These are phyloP conservation scores for Suhomyces coccinellae DNA, from an alignment of 1,139 yeast species.

Conservation along the genomic window DNA sequence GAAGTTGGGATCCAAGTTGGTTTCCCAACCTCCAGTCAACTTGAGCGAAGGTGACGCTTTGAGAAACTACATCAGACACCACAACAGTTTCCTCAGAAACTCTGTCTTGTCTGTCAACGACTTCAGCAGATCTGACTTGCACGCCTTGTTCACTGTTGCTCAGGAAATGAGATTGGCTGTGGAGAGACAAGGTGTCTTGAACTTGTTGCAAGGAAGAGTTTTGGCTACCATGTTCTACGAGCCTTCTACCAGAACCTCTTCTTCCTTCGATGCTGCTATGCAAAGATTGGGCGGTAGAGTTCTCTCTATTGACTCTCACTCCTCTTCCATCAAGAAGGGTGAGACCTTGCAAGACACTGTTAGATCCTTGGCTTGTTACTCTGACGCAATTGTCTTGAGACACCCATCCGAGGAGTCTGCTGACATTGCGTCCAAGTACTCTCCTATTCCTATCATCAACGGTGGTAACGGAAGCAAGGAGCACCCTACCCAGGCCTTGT, in stretches of 20 bases:
- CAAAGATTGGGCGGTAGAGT: slow-evolving; percentile 99
- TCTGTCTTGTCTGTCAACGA: slow-evolving; percentile 87
- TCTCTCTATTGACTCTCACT: slow-evolving; percentile 76
- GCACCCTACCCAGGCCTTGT: slow-evolving; percentile 98
- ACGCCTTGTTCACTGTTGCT: slow-evolving; percentile 90
- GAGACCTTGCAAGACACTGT: slow-evolving; percentile 97
- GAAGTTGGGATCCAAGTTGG: slow-evolving; percentile 67
- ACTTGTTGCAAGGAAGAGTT: slow-evolving; percentile 84
- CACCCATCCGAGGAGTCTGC: slow-evolving; percentile 94
- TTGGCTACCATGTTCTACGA: slow-evolving; percentile 96
- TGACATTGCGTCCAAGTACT: slow-evolving; percentile 90
- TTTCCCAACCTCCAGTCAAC: slow-evolving; percentile 69
- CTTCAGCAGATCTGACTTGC: slow-evolving; percentile 84
- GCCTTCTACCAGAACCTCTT: slow-evolving; percentile 95
- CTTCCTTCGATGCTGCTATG: slow-evolving; percentile 99
- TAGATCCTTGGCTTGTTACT: slow-evolving; percentile 90
- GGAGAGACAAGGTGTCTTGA: slow-evolving; percentile 94
- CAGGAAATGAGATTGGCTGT: slow-evolving; percentile 98
- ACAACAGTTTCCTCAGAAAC: slow-evolving; percentile 87
- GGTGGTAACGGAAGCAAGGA: slow-evolving; percentile 98
- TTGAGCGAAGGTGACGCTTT: slow-evolving; percentile 78
- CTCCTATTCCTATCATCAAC: slow-evolving; percentile 95
- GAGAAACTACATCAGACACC: slow-evolving; percentile 68
- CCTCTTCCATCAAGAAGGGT: slow-evolving; percentile 95
- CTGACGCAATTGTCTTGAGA: slow-evolving; percentile 96